Conservation (phyloP, 192 early-diverging fungal species). For the Martensiomyces pterosporus region DNA sequence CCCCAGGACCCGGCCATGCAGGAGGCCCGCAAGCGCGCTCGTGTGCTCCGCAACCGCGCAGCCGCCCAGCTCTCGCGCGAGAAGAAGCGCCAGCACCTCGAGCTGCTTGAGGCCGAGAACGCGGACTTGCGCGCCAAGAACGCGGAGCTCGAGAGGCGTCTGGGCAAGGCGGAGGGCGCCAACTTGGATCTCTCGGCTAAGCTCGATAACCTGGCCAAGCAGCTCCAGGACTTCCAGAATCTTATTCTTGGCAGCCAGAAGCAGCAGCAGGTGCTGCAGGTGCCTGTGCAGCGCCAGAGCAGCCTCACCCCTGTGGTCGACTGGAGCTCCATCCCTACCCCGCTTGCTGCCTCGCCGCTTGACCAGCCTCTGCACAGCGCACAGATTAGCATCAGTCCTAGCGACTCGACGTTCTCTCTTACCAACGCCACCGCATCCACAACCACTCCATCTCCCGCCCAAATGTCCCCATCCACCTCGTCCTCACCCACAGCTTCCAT, state of each 20-base stretch:
- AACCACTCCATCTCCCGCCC: not conserved
- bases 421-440: conserved; percentile 22
- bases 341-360: conserved; percentile 27
- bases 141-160: conserved; percentile 39
- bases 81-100: conserved; percentile 82
- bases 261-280: conserved; percentile 6
- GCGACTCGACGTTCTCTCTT: conserved; percentile 14
- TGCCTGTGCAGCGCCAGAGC: conserved; percentile 1
- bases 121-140: conserved; percentile 50
- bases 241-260: conserved; percentile 29
- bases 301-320: conserved; percentile 13
- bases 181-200: conserved; percentile 28
- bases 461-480: conserved; percentile 1
- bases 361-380: conserved; percentile 16
- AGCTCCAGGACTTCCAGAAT: conserved; percentile 39
- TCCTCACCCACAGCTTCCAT: conserved; percentile 5
- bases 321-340: conserved; percentile 29
- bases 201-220: conserved; percentile 38
- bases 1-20: conserved; percentile 46
- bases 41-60: conserved; percentile 87
- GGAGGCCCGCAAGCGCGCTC: conserved; percentile 56
- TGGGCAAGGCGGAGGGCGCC: conserved; percentile 31
- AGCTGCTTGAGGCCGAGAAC: conserved; percentile 75
- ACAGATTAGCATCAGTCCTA: conserved; percentile 8
- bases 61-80: conserved; percentile 83